A percentile compares a stretch with the other conserved stretches of the same genome.
Conservation (phyloP, 345 rosid species). For the Capsella bursapastoris region DNA sequence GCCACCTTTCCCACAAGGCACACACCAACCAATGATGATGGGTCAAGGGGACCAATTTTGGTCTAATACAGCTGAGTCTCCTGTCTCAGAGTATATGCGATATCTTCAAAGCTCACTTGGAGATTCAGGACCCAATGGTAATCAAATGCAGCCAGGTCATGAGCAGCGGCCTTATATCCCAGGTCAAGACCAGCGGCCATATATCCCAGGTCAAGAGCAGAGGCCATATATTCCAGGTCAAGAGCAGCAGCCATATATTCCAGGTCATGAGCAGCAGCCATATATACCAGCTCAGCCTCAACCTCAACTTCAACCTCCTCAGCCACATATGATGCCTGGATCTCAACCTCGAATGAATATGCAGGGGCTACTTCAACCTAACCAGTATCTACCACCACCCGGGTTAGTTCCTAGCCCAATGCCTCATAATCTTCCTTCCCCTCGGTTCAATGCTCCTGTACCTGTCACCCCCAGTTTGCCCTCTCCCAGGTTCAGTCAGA, state of each 20-base stretch:
- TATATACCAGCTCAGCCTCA: conserved; percentile 15
- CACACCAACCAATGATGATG: conserved; percentile 54
- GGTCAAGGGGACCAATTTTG: conserved; percentile 56
- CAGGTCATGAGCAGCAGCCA: conserved; percentile 15
- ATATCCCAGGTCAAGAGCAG: conserved; percentile 22
- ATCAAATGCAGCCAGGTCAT: conserved; percentile 46
- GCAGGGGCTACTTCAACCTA: conserved; percentile 47
- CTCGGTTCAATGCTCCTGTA: conserved; percentile 62
- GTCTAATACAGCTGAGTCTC: conserved; percentile 74
- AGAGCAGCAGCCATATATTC: conserved; percentile 7
- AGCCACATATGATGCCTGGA: conserved; percentile 35
- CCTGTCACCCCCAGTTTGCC: conserved; percentile 54
- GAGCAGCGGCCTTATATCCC: conserved; percentile 17
- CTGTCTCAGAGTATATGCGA: conserved; percentile 81
- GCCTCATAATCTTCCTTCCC: conserved; percentile 53
- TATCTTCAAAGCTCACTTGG: conserved; percentile 70
- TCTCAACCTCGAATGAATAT: conserved; percentile 38
- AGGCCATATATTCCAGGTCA: conserved; percentile 4
- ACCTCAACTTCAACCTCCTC: neutral
- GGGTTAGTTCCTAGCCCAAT: conserved; percentile 42
- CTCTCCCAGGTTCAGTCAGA: conserved; percentile 55
- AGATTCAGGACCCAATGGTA: conserved; percentile 58
- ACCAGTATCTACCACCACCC: conserved; percentile 45
- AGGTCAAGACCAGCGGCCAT: conserved; percentile 9
- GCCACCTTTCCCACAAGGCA: conserved; percentile 24